phyloP scores from a whole-genome alignment of 768 basidiomycete species.

The Hygrocybe punicea region DNA sequence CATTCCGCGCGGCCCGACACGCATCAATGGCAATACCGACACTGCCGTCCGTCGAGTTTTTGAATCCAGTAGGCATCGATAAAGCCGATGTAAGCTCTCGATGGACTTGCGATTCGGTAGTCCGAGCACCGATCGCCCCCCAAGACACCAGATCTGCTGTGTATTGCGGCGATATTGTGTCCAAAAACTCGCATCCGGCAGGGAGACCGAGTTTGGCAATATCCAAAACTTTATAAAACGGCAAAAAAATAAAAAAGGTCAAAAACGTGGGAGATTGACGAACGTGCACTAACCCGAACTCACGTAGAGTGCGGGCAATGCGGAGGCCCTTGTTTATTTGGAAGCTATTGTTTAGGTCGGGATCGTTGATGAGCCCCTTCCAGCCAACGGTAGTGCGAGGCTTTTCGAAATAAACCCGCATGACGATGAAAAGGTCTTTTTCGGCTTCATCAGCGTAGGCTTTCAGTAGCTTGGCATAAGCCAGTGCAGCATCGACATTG shows the following conservation, averaged over 20 bases:
- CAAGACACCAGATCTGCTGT: slow-evolving; percentile 87
- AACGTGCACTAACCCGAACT: not conserved
- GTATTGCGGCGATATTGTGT: slow-evolving; percentile 70
- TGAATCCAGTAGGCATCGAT: slow-evolving; percentile 98
- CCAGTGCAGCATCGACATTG: slow-evolving; percentile 77
- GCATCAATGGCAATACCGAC: slow-evolving; percentile 92
- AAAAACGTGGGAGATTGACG: not conserved
- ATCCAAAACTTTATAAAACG: slow-evolving; percentile 57
- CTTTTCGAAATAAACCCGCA: slow-evolving; percentile 99
- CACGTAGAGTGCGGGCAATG: slow-evolving; percentile 66
- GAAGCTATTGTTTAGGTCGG: slow-evolving; percentile 88
- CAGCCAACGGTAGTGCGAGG: slow-evolving; percentile 95
- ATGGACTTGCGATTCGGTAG: slow-evolving; percentile 91
- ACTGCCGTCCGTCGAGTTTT: slow-evolving; percentile 95
- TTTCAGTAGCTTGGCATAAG: slow-evolving; percentile 78
- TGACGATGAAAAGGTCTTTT: slow-evolving; percentile 89
- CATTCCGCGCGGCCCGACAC: slow-evolving; percentile 83
- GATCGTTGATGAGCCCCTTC: slow-evolving; percentile 99
- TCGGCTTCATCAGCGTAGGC: slow-evolving; percentile 76
- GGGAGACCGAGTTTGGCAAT: slow-evolving; percentile 89
- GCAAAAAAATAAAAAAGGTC: not conserved
- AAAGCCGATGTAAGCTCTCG: slow-evolving; percentile 82
- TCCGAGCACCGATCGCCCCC: slow-evolving; percentile 94
- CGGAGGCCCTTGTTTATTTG: slow-evolving; percentile 96
- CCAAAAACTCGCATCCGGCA: slow-evolving; percentile 94